These are phyloP conservation scores for Durusdinium trenchii DNA, from an alignment of 73 alveolate species.

Conservation along the genomic window DNA sequence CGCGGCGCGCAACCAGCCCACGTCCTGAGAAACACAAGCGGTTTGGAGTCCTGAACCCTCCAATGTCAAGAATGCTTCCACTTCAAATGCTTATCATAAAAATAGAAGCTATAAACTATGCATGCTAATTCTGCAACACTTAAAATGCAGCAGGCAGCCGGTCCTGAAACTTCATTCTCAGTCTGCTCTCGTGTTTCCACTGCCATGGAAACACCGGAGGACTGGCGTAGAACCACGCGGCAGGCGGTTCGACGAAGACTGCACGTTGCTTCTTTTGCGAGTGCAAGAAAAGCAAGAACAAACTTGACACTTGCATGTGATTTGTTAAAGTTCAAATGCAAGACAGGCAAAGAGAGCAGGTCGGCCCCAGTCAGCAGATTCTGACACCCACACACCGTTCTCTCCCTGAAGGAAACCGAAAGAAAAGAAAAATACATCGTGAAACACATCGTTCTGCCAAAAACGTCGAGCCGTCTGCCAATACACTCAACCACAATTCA, in stretches of 20 bases:
- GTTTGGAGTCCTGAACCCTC: background rate
- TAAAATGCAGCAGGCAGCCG: background rate
- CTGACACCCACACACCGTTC: conserved; percentile 86
- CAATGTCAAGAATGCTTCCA: background rate
- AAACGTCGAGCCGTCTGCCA: too few relatives aligned
- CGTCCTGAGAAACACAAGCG: conserved; percentile 19
- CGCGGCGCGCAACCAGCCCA: conserved; percentile 78
- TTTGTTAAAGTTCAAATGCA: background rate
- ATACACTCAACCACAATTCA: too few relatives aligned
- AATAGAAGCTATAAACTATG: background rate
- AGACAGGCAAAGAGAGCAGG: conserved; percentile 29
- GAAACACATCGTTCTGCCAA: too few relatives aligned
- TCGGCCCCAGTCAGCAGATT: conserved; percentile 81
- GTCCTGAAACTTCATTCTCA: conserved; percentile 88
- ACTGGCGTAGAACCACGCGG: conserved; percentile 9
- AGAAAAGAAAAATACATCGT: too few relatives aligned
- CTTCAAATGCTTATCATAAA: background rate
- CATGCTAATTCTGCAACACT: background rate
- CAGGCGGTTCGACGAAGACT: background rate
- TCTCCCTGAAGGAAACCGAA: conserved; percentile 22
- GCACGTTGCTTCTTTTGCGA: background rate
- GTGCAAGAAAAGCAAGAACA: background rate
- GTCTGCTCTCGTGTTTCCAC: conserved; percentile 93
- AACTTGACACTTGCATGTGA: too few relatives aligned
- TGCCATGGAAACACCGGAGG: conserved; percentile 90